Conservation (phyloP, 164 flowering plant species). For the Hamamelis virginiana region DNA sequence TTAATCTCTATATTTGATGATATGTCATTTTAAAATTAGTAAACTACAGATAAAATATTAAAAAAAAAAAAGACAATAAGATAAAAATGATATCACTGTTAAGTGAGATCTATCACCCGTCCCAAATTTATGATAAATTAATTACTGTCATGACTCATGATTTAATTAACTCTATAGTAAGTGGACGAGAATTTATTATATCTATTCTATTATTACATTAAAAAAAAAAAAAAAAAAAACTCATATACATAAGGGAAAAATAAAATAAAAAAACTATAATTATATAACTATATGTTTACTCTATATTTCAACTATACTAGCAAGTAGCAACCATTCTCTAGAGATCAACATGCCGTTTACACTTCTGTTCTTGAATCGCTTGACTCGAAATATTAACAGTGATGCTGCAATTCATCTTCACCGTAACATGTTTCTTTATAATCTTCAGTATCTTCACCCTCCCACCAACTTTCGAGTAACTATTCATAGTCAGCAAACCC, state of each 20-base stretch:
- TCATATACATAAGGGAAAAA: background rate
- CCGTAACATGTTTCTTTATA: constrained; percentile 40
- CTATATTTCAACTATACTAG: background rate
- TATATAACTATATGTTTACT: background rate
- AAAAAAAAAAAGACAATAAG: too few relatives aligned
- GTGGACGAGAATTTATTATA: too few relatives aligned
- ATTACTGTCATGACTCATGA: too few relatives aligned
- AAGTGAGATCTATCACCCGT: too few relatives aligned
- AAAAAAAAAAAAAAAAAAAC: background rate
- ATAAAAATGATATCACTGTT: too few relatives aligned
- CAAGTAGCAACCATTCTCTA: constrained; percentile 17
- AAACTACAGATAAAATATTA: too few relatives aligned
- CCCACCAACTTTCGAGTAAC: constrained; percentile 52
- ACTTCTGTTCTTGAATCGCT: constrained; percentile 42
- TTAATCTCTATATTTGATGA: too few relatives aligned
- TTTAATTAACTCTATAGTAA: too few relatives aligned
- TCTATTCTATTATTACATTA: too few relatives aligned
- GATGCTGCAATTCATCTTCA: constrained; percentile 61
- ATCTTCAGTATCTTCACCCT: constrained; percentile 44
- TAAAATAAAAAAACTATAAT: too few relatives aligned
- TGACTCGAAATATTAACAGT: constrained; percentile 32
- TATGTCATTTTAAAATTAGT: too few relatives aligned
- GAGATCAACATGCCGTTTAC: constrained; percentile 44
- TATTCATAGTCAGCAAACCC: constrained; percentile 39
- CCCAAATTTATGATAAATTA: too few relatives aligned